Evolutionary conservation across 805 yeast species (phyloP).

Genomic region (Lipomyces mesembrius): DNA sequence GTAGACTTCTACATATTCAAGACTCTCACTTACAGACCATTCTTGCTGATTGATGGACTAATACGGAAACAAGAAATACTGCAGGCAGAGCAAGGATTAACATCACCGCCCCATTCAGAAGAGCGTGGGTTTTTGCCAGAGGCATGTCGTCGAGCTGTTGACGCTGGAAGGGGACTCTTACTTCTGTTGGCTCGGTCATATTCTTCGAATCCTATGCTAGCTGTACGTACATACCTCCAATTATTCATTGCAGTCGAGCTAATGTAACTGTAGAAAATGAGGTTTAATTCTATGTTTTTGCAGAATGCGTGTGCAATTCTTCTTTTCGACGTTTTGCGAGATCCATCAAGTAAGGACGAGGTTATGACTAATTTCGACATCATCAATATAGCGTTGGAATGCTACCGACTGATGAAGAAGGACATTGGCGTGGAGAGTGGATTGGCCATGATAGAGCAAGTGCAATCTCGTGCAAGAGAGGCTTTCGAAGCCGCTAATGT

Average conservation of each 20-base stretch:
- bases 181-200: constrained; percentile 32
- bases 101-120: constrained; percentile 23
- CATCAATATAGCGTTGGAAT: constrained; percentile 34
- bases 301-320: constrained; percentile 36
- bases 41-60: constrained; percentile 27
- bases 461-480: constrained; percentile 28
- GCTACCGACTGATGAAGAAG: constrained; percentile 31
- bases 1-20: constrained; percentile 32
- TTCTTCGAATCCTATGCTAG: constrained; percentile 33
- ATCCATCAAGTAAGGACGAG: constrained; percentile 27
- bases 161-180: constrained; percentile 32
- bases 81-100: constrained; percentile 14
- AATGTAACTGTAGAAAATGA: constrained; percentile 24
- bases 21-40: constrained; percentile 36
- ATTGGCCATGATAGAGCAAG: constrained; percentile 29
- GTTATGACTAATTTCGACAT: constrained; percentile 36
- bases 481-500: constrained; percentile 30
- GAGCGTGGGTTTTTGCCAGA: constrained; percentile 30
- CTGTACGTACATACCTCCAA: constrained; percentile 10
- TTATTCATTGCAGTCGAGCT: constrained; percentile 5
- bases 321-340: constrained; percentile 31
- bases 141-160: constrained; percentile 36
- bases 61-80: constrained; percentile 23
- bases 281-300: constrained; percentile 34
- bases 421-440: constrained; percentile 31